These are phyloP conservation scores for Oxyria digyna DNA, from an alignment of 148 eudicot species.

Conservation along the genomic window DNA sequence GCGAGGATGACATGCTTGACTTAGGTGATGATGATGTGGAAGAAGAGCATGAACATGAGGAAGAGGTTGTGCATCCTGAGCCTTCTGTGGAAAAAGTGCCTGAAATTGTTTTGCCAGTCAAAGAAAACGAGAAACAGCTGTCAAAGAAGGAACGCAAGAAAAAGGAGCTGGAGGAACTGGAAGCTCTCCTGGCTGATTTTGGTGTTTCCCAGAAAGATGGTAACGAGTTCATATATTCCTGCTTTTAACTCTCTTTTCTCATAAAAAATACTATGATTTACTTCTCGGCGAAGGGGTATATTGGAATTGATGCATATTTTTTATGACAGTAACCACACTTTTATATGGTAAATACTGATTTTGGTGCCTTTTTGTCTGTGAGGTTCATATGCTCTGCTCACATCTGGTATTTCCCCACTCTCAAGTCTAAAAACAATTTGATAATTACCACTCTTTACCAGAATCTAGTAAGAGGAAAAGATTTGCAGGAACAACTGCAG, in stretches of 20 bases:
- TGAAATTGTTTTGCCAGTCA: conserved; percentile 43
- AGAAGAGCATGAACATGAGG: conserved; percentile 78
- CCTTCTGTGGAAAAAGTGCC: conserved; percentile 40
- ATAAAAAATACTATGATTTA: too few relatives aligned
- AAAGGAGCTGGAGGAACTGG: conserved; percentile 93
- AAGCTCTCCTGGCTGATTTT: conserved; percentile 83
- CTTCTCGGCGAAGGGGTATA: too few relatives aligned
- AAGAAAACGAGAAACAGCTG: conserved; percentile 82
- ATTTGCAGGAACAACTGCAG: too few relatives aligned
- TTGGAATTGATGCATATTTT: background rate
- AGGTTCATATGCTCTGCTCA: background rate
- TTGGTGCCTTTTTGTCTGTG: background rate
- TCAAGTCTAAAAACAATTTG: too few relatives aligned
- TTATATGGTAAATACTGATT: too few relatives aligned
- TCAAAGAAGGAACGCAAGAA: conserved; percentile 93
- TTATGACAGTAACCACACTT: too few relatives aligned
- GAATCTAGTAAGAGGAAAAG: too few relatives aligned
- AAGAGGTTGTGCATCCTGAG: conserved; percentile 42
- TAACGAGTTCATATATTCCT: too few relatives aligned
- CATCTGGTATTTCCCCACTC: background rate
- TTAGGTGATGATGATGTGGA: conserved; percentile 75
- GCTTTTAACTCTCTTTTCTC: too few relatives aligned
- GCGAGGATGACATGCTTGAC: conserved; percentile 87
- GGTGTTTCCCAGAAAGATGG: conserved; percentile 30
- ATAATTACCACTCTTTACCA: too few relatives aligned